Conservation (phyloP, 2,329 filamentous ascomycete species). For the Fusarium ambrosium region DNA sequence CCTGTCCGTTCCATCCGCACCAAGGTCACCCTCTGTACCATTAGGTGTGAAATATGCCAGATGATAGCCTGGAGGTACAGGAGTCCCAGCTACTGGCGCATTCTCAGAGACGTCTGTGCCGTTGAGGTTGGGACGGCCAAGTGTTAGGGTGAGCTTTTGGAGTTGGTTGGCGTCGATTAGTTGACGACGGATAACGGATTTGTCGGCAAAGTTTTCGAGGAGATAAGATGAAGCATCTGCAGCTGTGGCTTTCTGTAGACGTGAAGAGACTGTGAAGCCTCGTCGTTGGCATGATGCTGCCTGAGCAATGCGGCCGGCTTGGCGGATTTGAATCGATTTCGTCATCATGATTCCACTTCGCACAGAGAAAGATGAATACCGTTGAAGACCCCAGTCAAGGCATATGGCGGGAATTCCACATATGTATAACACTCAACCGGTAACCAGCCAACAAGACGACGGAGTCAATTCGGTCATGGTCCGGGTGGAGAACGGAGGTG, state of each 20-base stretch:
- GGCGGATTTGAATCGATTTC: conserved; percentile 12
- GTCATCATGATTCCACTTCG: neutral
- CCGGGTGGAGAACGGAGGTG: conserved; percentile 18
- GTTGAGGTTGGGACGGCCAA: conserved; percentile 62
- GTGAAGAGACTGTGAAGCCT: conserved; percentile 23
- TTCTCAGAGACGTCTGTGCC: conserved; percentile 55
- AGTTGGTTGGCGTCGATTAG: conserved; percentile 73
- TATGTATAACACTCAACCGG: neutral
- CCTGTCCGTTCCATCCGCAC: conserved; percentile 71
- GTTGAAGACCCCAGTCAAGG: neutral
- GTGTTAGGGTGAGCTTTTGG: conserved; percentile 71
- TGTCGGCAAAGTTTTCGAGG: conserved; percentile 47
- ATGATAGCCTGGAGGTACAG: conserved; percentile 71
- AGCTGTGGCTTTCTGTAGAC: conserved; percentile 35
- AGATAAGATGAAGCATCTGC: conserved; percentile 51
- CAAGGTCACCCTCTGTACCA: conserved; percentile 67
- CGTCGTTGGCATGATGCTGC: conserved; percentile 26
- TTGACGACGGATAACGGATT: conserved; percentile 56
- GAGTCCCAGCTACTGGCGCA: conserved; percentile 59
- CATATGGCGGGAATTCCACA: neutral
- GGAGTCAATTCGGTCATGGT: neutral
- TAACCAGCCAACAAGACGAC: neutral
- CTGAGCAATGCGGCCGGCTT: conserved; percentile 19
- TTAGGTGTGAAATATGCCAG: conserved; percentile 74
- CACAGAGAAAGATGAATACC: neutral